A percentile compares a stretch with the other conserved stretches of the same genome.
Evolutionary conservation across 169 alveolate genomes (phyloP).

Genomic region (Miamiensis avidus): DNA sequence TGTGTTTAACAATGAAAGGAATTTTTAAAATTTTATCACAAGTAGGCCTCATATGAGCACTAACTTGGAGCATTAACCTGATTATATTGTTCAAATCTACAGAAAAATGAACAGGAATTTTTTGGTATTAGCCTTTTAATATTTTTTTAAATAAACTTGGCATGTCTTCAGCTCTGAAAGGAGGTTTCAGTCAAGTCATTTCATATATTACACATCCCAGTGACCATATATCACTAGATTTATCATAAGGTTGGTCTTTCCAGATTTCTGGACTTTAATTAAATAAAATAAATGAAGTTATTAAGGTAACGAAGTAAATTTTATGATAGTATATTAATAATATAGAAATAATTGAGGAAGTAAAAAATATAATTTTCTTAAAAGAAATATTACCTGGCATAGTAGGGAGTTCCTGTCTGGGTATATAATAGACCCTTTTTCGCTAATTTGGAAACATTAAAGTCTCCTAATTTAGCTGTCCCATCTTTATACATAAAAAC

Average conservation of each 20-base stretch:
- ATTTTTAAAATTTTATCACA: neutral
- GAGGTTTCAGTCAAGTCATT: conserved; percentile 73
- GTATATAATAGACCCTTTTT: conserved; percentile 66
- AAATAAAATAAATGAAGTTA: too few species aligned
- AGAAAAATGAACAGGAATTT: conserved; percentile 65
- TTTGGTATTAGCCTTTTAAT: conserved; percentile 68
- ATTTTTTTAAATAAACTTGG: conserved; percentile 71
- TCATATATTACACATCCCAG: conserved; percentile 86
- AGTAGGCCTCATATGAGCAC: neutral
- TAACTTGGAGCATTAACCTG: conserved; percentile 37
- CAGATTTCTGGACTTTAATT: conserved; percentile 30
- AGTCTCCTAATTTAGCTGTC: conserved; percentile 76
- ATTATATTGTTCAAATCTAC: conserved; percentile 50
- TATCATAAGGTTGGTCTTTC: conserved; percentile 79
- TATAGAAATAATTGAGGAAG: conserved; percentile 49
- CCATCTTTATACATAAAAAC: conserved; percentile 73
- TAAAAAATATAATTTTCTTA: conserved; percentile 53
- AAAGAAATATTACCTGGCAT: conserved; percentile 56
- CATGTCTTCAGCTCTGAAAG: conserved; percentile 81
- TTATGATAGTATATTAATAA: conserved; percentile 54
- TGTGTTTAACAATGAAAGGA: neutral
- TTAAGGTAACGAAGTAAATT: conserved; percentile 27
- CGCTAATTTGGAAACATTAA: conserved; percentile 79
- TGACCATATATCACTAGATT: conserved; percentile 85
- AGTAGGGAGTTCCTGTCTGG: conserved; percentile 75